Evolutionary conservation across 2,329 filamentous ascomycete species (phyloP).

Genomic region (Ophiostoma sp.): DNA sequence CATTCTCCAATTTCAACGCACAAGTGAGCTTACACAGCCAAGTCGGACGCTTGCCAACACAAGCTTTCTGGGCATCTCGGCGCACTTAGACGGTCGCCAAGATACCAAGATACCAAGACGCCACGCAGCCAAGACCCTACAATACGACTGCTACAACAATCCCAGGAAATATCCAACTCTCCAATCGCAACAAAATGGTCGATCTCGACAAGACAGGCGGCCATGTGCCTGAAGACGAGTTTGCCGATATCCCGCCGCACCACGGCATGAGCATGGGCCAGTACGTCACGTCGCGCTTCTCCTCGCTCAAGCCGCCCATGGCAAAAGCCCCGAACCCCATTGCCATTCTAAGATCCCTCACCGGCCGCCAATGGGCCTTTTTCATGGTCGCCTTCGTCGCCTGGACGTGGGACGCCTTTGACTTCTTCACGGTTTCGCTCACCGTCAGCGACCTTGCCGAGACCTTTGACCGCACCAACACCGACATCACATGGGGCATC

Average conservation of each 20-base stretch:
- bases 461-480: conserved; percentile 49
- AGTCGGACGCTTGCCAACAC: background rate
- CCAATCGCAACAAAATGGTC: conserved; percentile 21
- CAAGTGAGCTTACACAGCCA: background rate
- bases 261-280: conserved; percentile 45
- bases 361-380: conserved; percentile 65
- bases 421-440: conserved; percentile 72
- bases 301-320: conserved; percentile 49
- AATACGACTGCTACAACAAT: background rate
- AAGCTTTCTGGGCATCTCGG: conserved; percentile 10
- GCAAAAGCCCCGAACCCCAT: conserved; percentile 65
- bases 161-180: background rate
- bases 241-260: conserved; percentile 39
- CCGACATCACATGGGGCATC: conserved; percentile 68
- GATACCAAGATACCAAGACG: conserved; percentile 13
- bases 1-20: background rate
- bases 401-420: conserved; percentile 40
- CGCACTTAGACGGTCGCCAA: background rate
- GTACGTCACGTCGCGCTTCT: conserved; percentile 50
- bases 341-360: conserved; percentile 60
- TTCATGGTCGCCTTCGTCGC: conserved; percentile 68
- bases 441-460: conserved; percentile 65
- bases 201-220: conserved; percentile 27
- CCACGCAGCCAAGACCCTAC: conserved; percentile 7
- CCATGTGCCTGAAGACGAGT: conserved; percentile 12